These are phyloP conservation scores for Cruciata laevipes DNA, from an alignment of 257 asterid species.

Conservation along the genomic window DNA sequence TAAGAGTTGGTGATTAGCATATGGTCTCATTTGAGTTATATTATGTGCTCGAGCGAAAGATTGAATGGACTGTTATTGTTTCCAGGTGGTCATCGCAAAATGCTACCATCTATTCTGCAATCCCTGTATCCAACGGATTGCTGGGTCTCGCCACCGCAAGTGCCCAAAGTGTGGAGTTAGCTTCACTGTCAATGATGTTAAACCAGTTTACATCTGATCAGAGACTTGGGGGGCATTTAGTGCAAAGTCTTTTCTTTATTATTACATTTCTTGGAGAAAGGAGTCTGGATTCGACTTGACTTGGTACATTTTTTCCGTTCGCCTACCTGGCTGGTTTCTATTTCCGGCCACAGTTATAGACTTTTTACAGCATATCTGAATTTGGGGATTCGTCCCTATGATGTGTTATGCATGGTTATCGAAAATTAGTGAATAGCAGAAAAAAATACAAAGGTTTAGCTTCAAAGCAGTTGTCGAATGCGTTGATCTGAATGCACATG, in stretches of 20 bases:
- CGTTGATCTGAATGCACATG: neutral
- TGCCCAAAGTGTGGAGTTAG: conserved; percentile 89
- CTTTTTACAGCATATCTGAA: neutral
- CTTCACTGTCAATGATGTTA: conserved; percentile 80
- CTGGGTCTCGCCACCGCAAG: conserved; percentile 77
- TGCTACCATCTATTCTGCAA: conserved; percentile 95
- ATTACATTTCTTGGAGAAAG: neutral
- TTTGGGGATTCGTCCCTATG: neutral
- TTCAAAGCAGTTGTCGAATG: neutral
- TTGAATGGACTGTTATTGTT: conserved; percentile 2
- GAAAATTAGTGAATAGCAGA: neutral
- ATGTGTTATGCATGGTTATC: neutral
- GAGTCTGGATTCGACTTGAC: neutral
- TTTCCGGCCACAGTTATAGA: conserved; percentile 11
- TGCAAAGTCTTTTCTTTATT: neutral
- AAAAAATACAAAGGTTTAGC: neutral
- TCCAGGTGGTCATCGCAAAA: conserved; percentile 90
- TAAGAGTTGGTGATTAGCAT: neutral
- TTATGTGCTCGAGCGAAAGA: neutral
- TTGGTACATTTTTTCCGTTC: no score
- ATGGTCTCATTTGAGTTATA: neutral
- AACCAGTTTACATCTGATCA: conserved; percentile 86
- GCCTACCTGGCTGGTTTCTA: conserved; percentile 8
- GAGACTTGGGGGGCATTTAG: conserved; percentile 1
- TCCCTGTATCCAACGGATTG: conserved; percentile 67